phyloP scores from a whole-genome alignment of 2,329 filamentous ascomycete genomes.

The Ophiostoma montium region DNA sequence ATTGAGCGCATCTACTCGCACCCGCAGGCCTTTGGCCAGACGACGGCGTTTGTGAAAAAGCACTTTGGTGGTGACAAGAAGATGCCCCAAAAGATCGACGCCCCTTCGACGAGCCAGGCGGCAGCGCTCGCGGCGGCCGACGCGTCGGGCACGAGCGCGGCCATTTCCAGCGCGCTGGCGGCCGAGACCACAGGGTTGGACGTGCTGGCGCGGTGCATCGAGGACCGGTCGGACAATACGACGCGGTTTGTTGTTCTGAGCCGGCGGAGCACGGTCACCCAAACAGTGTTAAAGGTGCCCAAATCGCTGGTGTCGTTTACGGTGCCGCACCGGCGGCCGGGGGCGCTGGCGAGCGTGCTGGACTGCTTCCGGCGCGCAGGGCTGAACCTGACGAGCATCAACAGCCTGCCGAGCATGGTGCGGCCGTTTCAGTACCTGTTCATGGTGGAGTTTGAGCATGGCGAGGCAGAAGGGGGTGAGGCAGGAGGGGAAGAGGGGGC shows the following conservation, averaged over 20 bases:
- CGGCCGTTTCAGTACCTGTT: constrained; percentile 84
- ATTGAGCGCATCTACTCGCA: constrained; percentile 78
- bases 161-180: constrained; percentile 65
- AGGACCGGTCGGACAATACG: constrained; percentile 63
- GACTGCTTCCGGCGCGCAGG: constrained; percentile 59
- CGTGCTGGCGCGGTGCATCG: constrained; percentile 54
- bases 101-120: constrained; percentile 71
- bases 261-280: neutral
- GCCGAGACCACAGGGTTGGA: constrained; percentile 53
- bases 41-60: constrained; percentile 55
- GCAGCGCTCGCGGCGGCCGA: constrained; percentile 60
- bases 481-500: neutral
- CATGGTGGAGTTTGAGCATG: constrained; percentile 76
- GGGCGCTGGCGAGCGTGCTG: constrained; percentile 70
- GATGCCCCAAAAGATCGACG: constrained; percentile 59
- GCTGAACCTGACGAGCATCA: constrained; percentile 83
- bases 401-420: constrained; percentile 63
- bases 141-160: constrained; percentile 48
- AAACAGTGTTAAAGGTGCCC: constrained; percentile 13
- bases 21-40: constrained; percentile 80
- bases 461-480: constrained; percentile 15
- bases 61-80: constrained; percentile 31
- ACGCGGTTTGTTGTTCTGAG: constrained; percentile 61
- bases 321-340: constrained; percentile 60
- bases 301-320: constrained; percentile 79